These are phyloP conservation scores for Aspergillus fumigatiaffinis DNA, from an alignment of 2,329 filamentous ascomycete species.

Conservation along the genomic window DNA sequence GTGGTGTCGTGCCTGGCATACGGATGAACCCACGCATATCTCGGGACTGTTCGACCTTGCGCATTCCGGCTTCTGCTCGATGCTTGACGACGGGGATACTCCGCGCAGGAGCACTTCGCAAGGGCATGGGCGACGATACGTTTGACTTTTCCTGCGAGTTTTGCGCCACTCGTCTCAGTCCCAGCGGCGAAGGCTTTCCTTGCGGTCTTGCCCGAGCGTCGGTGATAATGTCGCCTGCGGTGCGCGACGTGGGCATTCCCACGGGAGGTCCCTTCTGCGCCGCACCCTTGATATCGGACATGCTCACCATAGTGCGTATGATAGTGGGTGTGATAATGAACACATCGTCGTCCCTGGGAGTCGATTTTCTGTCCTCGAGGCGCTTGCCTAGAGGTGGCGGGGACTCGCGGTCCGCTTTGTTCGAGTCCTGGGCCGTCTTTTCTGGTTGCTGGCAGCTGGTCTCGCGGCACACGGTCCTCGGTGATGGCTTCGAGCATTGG, in stretches of 20 bases:
- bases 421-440: slow-evolving; percentile 14
- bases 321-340: slow-evolving; percentile 40
- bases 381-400: slow-evolving; percentile 9
- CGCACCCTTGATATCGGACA: slow-evolving; percentile 19
- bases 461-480: slow-evolving; percentile 23
- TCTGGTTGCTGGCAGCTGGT: slow-evolving; percentile 14
- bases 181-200: slow-evolving; percentile 22
- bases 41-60: slow-evolving; percentile 11
- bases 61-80: slow-evolving; percentile 6
- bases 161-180: slow-evolving; percentile 22
- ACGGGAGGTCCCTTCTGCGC: slow-evolving; percentile 10
- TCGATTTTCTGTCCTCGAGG: slow-evolving; percentile 11
- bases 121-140: slow-evolving; percentile 17
- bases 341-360: slow-evolving; percentile 27
- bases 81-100: slow-evolving; percentile 14
- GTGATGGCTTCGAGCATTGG: slow-evolving; percentile 31
- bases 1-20: slow-evolving; percentile 28
- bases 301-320: slow-evolving; percentile 38
- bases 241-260: slow-evolving; percentile 16
- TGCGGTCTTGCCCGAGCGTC: slow-evolving; percentile 25
- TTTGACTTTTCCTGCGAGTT: slow-evolving; percentile 22
- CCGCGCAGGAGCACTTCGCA: slow-evolving; percentile 11
- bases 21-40: slow-evolving; percentile 37
- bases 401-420: slow-evolving; percentile 22
- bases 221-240: slow-evolving; percentile 24